Percentiles rank a stretch among this genome's conserved stretches.
Evolutionary conservation across 208 protist species (phyloP).

Genomic region (Leishmania mexicana): DNA sequence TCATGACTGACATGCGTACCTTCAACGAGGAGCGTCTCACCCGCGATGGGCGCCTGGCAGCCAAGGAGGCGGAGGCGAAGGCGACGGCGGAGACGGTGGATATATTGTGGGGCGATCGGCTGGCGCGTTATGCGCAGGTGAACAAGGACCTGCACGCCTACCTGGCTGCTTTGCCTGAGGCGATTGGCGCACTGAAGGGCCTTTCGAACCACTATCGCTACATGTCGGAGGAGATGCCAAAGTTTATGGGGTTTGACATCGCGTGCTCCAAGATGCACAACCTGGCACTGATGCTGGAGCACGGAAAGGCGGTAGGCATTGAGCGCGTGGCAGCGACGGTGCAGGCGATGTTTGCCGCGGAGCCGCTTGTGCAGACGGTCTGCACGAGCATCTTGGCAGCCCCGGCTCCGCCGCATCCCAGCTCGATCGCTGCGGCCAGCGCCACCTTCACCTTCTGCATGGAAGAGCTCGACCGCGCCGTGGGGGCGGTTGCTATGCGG

Average conservation of each 20-base stretch:
- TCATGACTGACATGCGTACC: conserved; percentile 42
- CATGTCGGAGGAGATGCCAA: conserved; percentile 76
- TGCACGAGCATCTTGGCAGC: conserved; percentile 50
- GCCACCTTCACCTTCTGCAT: conserved; percentile 77
- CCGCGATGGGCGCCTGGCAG: conserved; percentile 37
- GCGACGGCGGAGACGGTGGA: conserved; percentile 64
- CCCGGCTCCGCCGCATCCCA: conserved; percentile 33
- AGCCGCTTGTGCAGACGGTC: conserved; percentile 67
- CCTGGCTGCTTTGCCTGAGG: conserved; percentile 73
- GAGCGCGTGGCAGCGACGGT: conserved; percentile 56
- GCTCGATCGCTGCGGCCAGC: conserved; percentile 55
- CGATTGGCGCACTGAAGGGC: conserved; percentile 64
- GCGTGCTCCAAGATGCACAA: conserved; percentile 83
- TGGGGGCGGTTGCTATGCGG: conserved; percentile 29
- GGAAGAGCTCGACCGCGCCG: conserved; percentile 61
- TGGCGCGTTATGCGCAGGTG: conserved; percentile 66
- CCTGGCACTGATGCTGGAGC: conserved; percentile 66
- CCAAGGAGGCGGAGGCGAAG: conserved; percentile 39
- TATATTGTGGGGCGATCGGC: conserved; percentile 73
- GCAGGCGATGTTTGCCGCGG: conserved; percentile 58
- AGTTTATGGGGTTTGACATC: conserved; percentile 83
- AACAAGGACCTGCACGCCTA: conserved; percentile 71
- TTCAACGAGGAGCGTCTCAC: conserved; percentile 52
- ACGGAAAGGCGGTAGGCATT: conserved; percentile 52
- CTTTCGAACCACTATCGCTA: conserved; percentile 83